Conservation (phyloP, 495 filamentous ascomycete genomes). For the Podospora fimiseda region DNA sequence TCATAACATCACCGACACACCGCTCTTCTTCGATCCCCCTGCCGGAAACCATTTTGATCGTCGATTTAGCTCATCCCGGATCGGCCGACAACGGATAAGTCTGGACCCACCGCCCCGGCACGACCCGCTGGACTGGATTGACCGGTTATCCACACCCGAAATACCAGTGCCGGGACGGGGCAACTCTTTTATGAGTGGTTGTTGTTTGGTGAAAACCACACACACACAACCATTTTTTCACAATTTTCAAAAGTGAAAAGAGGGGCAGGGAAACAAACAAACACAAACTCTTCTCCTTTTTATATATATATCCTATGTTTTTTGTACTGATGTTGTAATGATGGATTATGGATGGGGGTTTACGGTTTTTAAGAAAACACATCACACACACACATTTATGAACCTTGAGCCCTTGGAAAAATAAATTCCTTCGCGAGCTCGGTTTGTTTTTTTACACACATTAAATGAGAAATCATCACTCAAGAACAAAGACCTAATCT, state of each 20-base stretch:
- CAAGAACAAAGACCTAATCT: not conserved
- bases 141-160: not conserved
- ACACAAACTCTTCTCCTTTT: not conserved
- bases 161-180: not conserved
- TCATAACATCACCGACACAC: constrained; percentile 1
- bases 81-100: not conserved
- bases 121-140: not conserved
- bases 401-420: constrained; percentile 4
- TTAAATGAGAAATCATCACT: not conserved
- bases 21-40: not conserved
- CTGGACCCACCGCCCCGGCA: not conserved
- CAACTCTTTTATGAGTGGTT: not conserved
- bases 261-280: too few relatives aligned
- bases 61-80: not conserved
- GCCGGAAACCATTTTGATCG: not conserved
- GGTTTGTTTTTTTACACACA: not conserved
- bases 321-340: not conserved
- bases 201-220: too few relatives aligned
- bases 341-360: not conserved
- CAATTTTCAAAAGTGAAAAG: not conserved
- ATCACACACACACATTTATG: not conserved
- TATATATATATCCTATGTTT: too few relatives aligned
- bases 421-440: not conserved
- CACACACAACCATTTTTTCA: not conserved
- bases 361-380: not conserved